phyloP scores from a whole-genome alignment of 2,329 filamentous ascomycete genomes.

The Xylariaceae sp. region DNA sequence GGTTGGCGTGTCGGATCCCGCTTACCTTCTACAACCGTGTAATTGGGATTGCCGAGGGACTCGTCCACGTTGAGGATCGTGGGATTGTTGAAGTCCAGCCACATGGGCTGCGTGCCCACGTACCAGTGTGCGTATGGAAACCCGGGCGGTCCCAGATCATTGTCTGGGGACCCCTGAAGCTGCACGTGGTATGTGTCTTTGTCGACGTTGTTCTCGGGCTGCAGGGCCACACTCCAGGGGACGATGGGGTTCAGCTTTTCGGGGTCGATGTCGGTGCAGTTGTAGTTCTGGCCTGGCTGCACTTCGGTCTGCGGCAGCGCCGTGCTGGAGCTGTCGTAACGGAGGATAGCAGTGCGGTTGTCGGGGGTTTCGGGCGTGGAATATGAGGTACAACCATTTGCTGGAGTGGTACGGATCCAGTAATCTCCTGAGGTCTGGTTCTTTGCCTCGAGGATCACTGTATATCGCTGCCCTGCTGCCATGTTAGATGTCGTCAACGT shows the following conservation, averaged over 20 bases:
- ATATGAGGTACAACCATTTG: conserved; percentile 9
- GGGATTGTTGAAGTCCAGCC: conserved; percentile 16
- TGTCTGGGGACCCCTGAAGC: conserved; percentile 17
- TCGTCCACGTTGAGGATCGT: conserved; percentile 15
- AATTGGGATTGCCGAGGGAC: conserved; percentile 12
- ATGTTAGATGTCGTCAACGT: too few relatives aligned
- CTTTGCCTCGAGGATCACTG: conserved; percentile 18
- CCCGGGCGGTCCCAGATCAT: conserved; percentile 23
- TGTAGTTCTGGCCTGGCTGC: conserved; percentile 1
- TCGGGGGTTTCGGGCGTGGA: conserved; percentile 8
- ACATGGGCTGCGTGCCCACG: conserved; percentile 13
- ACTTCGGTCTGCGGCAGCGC: conserved; percentile 21
- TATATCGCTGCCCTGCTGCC: conserved; percentile 22
- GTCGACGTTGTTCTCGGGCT: conserved; percentile 16
- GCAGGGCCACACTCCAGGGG: conserved; percentile 13
- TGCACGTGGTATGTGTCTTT: conserved; percentile 17
- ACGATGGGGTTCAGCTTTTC: conserved; percentile 14
- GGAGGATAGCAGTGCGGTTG: conserved; percentile 20
- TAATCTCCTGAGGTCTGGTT: conserved; percentile 15
- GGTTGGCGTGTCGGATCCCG: not conserved
- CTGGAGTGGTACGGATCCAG: conserved; percentile 25
- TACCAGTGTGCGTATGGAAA: conserved; percentile 21
- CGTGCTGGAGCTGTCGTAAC: conserved; percentile 21
- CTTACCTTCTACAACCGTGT: conserved; percentile 13
- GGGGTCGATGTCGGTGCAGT: conserved; percentile 10